Conservation (phyloP, 371 early-diverging fungal genomes). For the Mucor plumbeus region DNA sequence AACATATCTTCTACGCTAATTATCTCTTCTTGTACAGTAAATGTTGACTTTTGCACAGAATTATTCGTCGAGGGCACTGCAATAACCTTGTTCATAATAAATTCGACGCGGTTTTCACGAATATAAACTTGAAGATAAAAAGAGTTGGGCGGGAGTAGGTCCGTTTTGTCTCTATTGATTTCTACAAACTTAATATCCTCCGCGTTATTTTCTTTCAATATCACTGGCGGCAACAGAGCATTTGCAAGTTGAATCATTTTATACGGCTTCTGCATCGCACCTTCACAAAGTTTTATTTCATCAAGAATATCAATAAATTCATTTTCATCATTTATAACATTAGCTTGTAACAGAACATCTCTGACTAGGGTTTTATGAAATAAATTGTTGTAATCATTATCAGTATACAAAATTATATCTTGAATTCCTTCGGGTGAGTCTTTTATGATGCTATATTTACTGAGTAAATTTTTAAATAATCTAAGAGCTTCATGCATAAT, state of each 20-base stretch:
- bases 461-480: not conserved
- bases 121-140: not conserved
- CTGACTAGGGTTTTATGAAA: not conserved
- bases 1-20: not conserved
- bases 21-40: not conserved
- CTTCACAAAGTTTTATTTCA: not conserved
- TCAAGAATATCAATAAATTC: not conserved
- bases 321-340: not conserved
- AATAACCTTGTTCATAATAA: not conserved
- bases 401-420: not conserved
- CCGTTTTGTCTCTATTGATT: not conserved
- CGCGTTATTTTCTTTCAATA: not conserved
- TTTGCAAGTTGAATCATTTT: not conserved
- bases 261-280: not conserved
- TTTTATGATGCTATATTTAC: not conserved
- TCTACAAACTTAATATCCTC: not conserved
- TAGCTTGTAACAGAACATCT: not conserved
- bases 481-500: not conserved
- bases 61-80: not conserved
- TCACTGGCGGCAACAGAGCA: not conserved
- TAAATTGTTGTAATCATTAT: not conserved
- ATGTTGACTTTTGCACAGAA: not conserved
- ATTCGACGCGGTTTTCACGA: not conserved
- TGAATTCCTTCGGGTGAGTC: not conserved
- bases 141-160: not conserved